Conservation (phyloP, 352 stramenopile genomes). For the Phytophthora meadii region DNA sequence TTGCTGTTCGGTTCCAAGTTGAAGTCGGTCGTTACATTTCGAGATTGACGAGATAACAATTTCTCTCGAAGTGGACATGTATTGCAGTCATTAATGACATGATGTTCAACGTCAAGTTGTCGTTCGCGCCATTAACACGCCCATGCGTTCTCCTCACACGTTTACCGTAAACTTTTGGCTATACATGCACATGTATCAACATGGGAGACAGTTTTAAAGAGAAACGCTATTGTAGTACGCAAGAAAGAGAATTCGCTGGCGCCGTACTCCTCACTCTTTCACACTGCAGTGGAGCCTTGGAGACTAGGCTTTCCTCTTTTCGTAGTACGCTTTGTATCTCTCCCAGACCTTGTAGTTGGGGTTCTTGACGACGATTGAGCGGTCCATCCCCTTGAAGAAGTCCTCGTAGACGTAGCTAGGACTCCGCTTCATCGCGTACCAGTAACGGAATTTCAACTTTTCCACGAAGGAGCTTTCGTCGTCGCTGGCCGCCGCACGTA, state of each 20-base stretch:
- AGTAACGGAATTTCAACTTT: constrained; percentile 21
- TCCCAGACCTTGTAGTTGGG: constrained; percentile 18
- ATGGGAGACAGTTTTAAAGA: too few species aligned
- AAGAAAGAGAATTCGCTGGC: not conserved
- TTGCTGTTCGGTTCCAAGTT: too few species aligned
- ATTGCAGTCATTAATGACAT: not conserved
- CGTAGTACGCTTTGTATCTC: constrained; percentile 23
- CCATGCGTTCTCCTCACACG: too few species aligned
- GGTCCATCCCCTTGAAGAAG: constrained; percentile 20
- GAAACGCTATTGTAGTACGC: not conserved
- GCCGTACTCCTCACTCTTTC: not conserved
- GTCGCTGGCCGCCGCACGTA: not conserved
- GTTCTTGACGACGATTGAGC: constrained; percentile 14
- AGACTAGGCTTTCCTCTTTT: constrained; percentile 1
- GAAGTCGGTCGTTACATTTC: too few species aligned
- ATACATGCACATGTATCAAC: too few species aligned
- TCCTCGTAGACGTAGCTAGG: constrained; percentile 16
- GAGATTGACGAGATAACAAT: too few species aligned
- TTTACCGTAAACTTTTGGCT: too few species aligned
- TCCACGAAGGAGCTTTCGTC: constrained; percentile 7
- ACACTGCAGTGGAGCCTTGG: not conserved
- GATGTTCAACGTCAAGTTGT: not conserved
- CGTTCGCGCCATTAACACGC: too few species aligned
- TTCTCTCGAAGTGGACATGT: too few species aligned
- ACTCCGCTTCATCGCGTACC: constrained; percentile 12